Percentiles rank a stretch among this genome's conserved stretches.
Evolutionary conservation across 805 yeast genomes (phyloP).

Genomic region (Vanderwaltozyma polyspora): DNA sequence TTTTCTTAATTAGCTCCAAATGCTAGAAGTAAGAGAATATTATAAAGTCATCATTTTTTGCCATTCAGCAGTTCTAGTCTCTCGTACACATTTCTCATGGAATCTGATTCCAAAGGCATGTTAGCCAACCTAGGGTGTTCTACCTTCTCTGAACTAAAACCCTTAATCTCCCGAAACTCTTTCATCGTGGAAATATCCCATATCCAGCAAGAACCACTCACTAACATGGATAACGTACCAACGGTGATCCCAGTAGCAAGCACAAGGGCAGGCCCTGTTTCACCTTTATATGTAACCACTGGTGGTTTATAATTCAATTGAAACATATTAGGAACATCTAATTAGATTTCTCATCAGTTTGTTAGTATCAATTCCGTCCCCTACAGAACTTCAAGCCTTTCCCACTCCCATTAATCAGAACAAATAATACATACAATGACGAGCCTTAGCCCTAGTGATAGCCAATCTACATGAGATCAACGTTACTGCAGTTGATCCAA

Average conservation of each 20-base stretch:
- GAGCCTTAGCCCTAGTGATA: constrained; percentile 56
- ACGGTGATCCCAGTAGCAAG: constrained; percentile 70
- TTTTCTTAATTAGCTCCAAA: too few species aligned
- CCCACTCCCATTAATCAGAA: not conserved
- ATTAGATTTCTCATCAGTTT: not conserved
- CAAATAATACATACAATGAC: constrained; percentile 39
- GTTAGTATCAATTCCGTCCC: constrained; percentile 1
- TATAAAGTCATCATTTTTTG: too few species aligned
- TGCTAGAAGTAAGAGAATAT: too few species aligned
- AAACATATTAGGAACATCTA: constrained; percentile 57
- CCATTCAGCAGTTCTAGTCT: not conserved
- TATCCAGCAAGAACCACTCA: constrained; percentile 71
- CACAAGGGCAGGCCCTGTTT: constrained; percentile 76
- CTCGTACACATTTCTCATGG: not conserved
- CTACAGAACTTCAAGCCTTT: not conserved
- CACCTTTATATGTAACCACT: constrained; percentile 64
- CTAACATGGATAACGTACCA: constrained; percentile 58
- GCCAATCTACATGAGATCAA: constrained; percentile 65
- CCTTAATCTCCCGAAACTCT: constrained; percentile 39
- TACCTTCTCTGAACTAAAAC: not conserved
- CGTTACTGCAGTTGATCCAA: constrained; percentile 62
- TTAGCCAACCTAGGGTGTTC: not conserved
- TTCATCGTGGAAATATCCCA: constrained; percentile 55
- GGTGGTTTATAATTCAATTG: constrained; percentile 60
- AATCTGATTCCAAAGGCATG: not conserved